Evolutionary conservation across 768 basidiomycete genomes (phyloP).

Genomic region (Boletus huronensis): DNA sequence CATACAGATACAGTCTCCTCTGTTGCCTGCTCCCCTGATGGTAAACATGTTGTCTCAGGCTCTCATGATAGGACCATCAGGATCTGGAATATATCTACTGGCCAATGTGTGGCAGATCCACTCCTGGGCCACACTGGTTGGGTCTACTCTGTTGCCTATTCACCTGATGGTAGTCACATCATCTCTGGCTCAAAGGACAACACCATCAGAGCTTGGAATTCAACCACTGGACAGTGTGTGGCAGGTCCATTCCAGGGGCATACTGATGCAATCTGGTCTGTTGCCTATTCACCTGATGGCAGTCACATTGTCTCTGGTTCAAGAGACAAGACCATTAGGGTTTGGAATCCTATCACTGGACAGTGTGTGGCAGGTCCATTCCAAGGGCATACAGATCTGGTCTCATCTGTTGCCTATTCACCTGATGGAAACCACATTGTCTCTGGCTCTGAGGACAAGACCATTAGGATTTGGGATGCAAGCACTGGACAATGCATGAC

Average conservation of each 20-base stretch:
- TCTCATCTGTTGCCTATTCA: conserved; percentile 16
- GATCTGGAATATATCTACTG: conserved; percentile 17
- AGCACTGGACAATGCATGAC: conserved; percentile 11
- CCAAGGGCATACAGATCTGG: conserved; percentile 15
- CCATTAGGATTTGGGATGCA: conserved; percentile 18
- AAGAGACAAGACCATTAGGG: conserved; percentile 20
- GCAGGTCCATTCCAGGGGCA: conserved; percentile 20
- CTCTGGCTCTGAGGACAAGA: conserved; percentile 18
- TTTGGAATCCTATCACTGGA: conserved; percentile 19
- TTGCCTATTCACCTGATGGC: conserved; percentile 24
- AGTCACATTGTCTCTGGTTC: conserved; percentile 25
- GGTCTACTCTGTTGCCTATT: conserved; percentile 16
- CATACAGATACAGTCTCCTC: background rate
- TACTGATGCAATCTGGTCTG: conserved; percentile 11
- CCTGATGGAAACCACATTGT: conserved; percentile 16
- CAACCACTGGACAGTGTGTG: conserved; percentile 11
- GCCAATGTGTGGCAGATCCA: background rate
- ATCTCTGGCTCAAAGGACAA: conserved; percentile 20
- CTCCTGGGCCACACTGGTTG: conserved; percentile 3
- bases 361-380: conserved; percentile 19
- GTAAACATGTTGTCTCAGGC: conserved; percentile 6
- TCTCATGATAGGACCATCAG: background rate
- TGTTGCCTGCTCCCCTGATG: conserved; percentile 20
- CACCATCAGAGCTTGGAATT: conserved; percentile 26
- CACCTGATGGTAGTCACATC: conserved; percentile 28